Percentiles rank a stretch among this genome's conserved stretches.
Evolutionary conservation across 768 basidiomycete species (phyloP).

Genomic region (Ramaria sp.): DNA sequence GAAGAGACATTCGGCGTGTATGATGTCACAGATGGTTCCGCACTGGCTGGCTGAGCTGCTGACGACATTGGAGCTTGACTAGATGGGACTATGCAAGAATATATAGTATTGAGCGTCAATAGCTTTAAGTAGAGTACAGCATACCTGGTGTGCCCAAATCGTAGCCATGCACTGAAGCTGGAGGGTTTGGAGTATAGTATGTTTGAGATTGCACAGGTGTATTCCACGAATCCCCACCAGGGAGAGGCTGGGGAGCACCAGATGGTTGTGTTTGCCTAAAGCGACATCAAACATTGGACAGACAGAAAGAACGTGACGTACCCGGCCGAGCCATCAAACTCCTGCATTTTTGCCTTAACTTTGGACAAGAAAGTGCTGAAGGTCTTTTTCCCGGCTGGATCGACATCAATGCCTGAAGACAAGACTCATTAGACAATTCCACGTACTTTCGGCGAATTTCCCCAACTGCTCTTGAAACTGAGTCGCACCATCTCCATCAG

Average conservation of each 20-base stretch:
- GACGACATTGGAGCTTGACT: background rate
- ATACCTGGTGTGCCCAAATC: background rate
- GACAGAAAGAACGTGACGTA: background rate
- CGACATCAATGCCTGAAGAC: background rate
- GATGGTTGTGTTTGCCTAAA: background rate
- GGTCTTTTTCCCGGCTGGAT: conserved; percentile 65
- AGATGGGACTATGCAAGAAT: no score
- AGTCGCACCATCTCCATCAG: conserved; percentile 39
- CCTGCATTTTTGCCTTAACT: conserved; percentile 77
- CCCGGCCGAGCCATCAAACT: conserved; percentile 47
- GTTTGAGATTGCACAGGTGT: background rate
- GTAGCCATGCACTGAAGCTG: background rate
- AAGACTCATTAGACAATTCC: background rate
- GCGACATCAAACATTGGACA: background rate
- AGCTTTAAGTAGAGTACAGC: background rate
- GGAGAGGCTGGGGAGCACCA: background rate
- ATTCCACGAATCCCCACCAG: background rate
- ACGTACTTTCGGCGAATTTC: conserved; percentile 70
- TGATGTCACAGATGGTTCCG: background rate
- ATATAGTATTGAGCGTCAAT: background rate
- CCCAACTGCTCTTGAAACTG: conserved; percentile 69
- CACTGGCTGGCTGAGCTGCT: background rate
- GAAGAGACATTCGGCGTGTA: background rate
- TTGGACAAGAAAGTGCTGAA: conserved; percentile 61
- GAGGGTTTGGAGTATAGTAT: background rate